phyloP scores from a whole-genome alignment of 306 rosid genomes.

The Inga leiocalycina region DNA sequence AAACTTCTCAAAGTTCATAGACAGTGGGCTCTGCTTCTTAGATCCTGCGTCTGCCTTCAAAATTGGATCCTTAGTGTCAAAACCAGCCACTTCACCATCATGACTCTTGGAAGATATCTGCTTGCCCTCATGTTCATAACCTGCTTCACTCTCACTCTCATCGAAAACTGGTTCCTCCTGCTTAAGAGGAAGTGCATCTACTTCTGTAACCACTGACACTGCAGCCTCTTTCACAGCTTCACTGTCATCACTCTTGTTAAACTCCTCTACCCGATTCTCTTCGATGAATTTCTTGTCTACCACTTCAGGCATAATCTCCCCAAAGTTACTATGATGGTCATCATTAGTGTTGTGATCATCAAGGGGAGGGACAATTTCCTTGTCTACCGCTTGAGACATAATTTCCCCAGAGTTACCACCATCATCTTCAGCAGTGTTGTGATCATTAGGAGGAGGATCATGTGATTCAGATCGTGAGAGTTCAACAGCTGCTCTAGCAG shows the following conservation, averaged over 20 bases:
- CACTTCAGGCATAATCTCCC: constrained; percentile 3
- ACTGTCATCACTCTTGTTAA: constrained; percentile 15
- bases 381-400: constrained; percentile 24
- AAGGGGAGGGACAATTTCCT: constrained; percentile 26
- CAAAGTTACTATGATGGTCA: constrained; percentile 20
- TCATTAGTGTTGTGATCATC: constrained; percentile 52
- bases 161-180: constrained; percentile 45
- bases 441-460: constrained; percentile 57
- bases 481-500: constrained; percentile 87
- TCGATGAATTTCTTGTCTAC: constrained; percentile 32
- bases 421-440: constrained; percentile 39
- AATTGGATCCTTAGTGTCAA: constrained; percentile 21
- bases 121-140: constrained; percentile 30
- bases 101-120: constrained; percentile 40
- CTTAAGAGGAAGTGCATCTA: constrained; percentile 33
- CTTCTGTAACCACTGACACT: constrained; percentile 30
- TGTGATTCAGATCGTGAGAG: constrained; percentile 68
- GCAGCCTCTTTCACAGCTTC: constrained; percentile 33
- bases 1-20: constrained; percentile 42
- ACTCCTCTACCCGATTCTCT: constrained; percentile 34
- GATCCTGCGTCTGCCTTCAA: constrained; percentile 37
- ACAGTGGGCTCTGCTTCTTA: constrained; percentile 35
- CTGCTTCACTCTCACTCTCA: constrained; percentile 56
- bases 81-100: constrained; percentile 37
- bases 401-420: constrained; percentile 2